Evolutionary conservation across 2,329 filamentous ascomycete species (phyloP), one percentile per base, ranked within the genome.

Genomic region (Ophiocordyceps robertsii): DNA sequence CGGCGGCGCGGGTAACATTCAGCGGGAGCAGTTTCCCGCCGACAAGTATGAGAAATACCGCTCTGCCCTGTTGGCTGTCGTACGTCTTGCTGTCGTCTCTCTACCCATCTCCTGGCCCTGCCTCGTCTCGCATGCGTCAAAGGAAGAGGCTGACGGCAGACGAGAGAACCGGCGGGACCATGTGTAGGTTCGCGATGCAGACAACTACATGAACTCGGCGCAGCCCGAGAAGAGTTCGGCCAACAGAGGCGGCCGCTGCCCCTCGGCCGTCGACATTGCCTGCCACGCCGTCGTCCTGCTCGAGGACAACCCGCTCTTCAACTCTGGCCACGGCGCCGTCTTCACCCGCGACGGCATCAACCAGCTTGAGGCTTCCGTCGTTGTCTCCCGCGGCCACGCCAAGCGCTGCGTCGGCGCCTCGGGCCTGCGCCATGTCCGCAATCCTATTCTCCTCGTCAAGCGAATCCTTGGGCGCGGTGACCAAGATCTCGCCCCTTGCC

Each of bases 331-430:
- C 53, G 89, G 89, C 42, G 84, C 87, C 40, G 87, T 94, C 17
- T 95, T 93, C 61, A 94, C 86, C 1, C 77, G 80, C 40, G 80
- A 82, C 49, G 89, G 88, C 16, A 73, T 80, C 47, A 88, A 89
- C 58, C 84, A 95, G 64, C 78, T 94, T 47, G 88, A 95, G 63
- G 84, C 85, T 2, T 84, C 79, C 9, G 75, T 94, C 41, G 94
- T 94, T 87, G 83, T 93, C 0, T 84, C 82, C 2, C 70, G 71
- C 27, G 82, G 81, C 0, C 68, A 69, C 44, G 72, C 77, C 35
- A 95, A 94, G 67, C 75, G 85, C 31, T 86, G 80, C 14, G 83
- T 85, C 0, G 85, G 84, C 3, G 77, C 87, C 6, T 84, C 84
- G 64, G 75, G 85, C 3, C 59, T 94, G 13, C 72, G 70, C 6